Percentiles rank a stretch among this genome's conserved stretches.
phyloP scores from a whole-genome alignment of 192 early-diverging fungal species.

The Phlyctochytrium bullatum region DNA sequence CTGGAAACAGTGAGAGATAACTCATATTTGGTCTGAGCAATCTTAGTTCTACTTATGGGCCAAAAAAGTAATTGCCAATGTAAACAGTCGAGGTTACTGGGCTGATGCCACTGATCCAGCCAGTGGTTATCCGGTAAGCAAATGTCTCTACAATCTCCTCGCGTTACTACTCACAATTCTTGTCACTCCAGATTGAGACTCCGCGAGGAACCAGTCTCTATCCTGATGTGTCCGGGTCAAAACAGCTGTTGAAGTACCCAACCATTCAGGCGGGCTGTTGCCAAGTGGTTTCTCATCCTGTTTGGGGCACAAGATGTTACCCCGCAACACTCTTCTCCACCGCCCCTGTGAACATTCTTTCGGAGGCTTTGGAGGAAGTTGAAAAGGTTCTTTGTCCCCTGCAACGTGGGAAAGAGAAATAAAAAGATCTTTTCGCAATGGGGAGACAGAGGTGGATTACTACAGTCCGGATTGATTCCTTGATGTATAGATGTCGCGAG shows the following conservation, averaged over 20 bases:
- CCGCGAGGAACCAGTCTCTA: constrained; percentile 73
- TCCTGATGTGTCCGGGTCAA: constrained; percentile 85
- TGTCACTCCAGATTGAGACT: constrained; percentile 54
- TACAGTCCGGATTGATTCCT: too few relatives aligned
- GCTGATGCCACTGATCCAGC: constrained; percentile 90
- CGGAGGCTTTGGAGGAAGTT: too few relatives aligned
- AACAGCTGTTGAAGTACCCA: constrained; percentile 71
- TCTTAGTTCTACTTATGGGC: constrained; percentile 73
- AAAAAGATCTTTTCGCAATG: too few relatives aligned
- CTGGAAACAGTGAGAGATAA: constrained; percentile 61
- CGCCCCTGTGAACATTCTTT: too few relatives aligned
- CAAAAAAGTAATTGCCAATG: constrained; percentile 48
- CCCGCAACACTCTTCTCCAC: constrained; percentile 84
- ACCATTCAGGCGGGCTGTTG: constrained; percentile 81
- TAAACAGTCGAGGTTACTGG: constrained; percentile 69
- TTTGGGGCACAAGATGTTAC: constrained; percentile 88
- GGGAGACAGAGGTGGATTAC: too few relatives aligned
- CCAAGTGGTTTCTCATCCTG: constrained; percentile 78
- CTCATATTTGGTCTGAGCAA: background rate
- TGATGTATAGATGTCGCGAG: too few relatives aligned
- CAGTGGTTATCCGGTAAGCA: constrained; percentile 74
- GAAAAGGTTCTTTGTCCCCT: too few relatives aligned
- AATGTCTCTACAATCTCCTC: constrained; percentile 1
- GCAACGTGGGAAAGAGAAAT: too few relatives aligned
- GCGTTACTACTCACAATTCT: background rate